Percentiles rank a stretch among this genome's conserved stretches.
Evolutionary conservation across 352 stramenopile species (phyloP).

Genomic region (Globisporangium iwayamae): DNA sequence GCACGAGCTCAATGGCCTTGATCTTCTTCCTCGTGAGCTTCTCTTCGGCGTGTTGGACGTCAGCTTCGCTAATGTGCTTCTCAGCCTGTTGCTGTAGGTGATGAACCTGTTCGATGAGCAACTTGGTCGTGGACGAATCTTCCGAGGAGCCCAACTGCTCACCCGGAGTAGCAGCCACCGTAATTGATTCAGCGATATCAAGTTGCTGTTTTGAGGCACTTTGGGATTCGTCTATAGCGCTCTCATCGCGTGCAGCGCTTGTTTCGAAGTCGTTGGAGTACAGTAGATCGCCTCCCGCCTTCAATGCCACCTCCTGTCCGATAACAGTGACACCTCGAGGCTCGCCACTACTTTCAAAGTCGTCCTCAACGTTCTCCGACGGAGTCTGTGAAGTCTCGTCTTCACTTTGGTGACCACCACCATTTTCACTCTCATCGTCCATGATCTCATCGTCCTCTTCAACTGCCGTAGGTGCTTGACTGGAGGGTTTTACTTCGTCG

Average conservation of each 20-base stretch:
- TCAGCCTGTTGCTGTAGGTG: conserved; percentile 14
- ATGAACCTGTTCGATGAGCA: conserved; percentile 33
- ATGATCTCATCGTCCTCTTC: neutral
- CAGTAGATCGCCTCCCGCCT: neutral
- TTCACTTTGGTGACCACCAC: neutral
- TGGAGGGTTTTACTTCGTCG: neutral
- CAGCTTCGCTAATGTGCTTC: neutral
- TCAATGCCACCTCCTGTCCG: neutral
- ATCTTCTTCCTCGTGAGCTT: conserved; percentile 46
- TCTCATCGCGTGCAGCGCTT: neutral
- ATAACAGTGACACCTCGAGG: neutral
- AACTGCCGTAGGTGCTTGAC: neutral
- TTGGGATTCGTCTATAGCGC: neutral
- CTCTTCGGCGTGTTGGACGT: neutral
- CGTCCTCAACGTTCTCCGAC: conserved; percentile 12
- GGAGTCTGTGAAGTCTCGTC: conserved; percentile 5
- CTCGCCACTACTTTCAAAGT: conserved; percentile 11
- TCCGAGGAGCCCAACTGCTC: conserved; percentile 31
- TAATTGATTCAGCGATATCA: neutral
- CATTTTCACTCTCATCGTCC: neutral
- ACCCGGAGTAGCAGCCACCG: neutral
- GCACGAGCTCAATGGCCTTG: conserved; percentile 34
- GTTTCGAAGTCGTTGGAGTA: conserved; percentile 11
- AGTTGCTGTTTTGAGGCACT: neutral
- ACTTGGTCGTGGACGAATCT: conserved; percentile 50